A percentile compares a stretch with the other conserved stretches of the same genome.
Conservation (phyloP, 106 monocot species). For the Allium cepa region DNA sequence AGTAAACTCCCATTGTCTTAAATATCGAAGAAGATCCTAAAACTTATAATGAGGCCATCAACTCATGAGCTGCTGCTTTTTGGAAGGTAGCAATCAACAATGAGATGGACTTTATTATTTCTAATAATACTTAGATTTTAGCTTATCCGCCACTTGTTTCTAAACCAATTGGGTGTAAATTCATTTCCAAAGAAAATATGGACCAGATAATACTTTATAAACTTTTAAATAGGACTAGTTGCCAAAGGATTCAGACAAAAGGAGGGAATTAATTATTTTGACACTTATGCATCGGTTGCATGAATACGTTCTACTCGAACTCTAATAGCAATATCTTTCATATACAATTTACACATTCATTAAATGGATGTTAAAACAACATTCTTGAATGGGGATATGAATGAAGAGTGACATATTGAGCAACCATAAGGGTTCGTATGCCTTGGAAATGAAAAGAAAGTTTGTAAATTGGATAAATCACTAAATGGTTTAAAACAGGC, state of each 20-base stretch:
- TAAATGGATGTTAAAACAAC: conserved; percentile 3
- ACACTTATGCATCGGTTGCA: not conserved
- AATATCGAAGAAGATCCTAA: not conserved
- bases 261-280: conserved; percentile 2
- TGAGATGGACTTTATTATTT: not conserved
- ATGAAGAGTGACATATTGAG: not conserved
- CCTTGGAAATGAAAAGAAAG: not conserved
- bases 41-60: not conserved
- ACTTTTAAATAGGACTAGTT: not conserved
- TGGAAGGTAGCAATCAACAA: not conserved
- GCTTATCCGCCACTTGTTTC: not conserved
- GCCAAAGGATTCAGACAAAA: not conserved
- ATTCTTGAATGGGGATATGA: conserved; percentile 2
- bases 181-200: not conserved
- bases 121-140: not conserved
- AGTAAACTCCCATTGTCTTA: no score
- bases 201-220: not conserved
- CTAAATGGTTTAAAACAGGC: not conserved
- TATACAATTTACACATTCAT: not conserved
- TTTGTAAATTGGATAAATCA: not conserved
- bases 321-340: not conserved
- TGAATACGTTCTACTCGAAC: not conserved
- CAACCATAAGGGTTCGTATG: not conserved
- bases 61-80: not conserved
- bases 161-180: conserved; percentile 1